These are phyloP conservation scores for Chamaecrista fasciculata DNA, from an alignment of 306 rosid genomes.

Conservation along the genomic window DNA sequence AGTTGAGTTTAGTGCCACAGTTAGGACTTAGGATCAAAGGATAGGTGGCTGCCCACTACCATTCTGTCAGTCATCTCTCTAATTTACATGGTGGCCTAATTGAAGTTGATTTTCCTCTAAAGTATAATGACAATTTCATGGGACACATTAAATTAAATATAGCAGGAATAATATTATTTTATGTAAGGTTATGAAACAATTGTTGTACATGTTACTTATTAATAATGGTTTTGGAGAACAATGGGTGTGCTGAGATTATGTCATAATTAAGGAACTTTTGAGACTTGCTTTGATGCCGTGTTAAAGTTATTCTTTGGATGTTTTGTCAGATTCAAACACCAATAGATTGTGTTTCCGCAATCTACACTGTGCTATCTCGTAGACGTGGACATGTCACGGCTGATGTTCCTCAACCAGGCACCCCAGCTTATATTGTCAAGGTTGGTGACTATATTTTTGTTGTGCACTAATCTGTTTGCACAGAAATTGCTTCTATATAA, in stretches of 20 bases:
- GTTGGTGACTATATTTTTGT: slow-evolving; percentile 48
- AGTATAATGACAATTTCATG: not conserved
- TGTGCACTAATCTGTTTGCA: not conserved
- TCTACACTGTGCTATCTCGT: slow-evolving; percentile 94
- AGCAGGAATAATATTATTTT: not conserved
- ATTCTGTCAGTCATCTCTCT: not conserved
- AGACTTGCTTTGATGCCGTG: slow-evolving; percentile 23
- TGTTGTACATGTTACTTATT: not conserved
- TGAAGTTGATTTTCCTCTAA: not conserved
- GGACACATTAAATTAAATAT: not conserved
- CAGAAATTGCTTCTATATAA: slow-evolving; percentile 1
- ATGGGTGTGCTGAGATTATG: not conserved
- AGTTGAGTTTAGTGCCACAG: not conserved
- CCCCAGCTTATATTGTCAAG: slow-evolving; percentile 91
- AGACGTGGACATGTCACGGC: slow-evolving; percentile 99
- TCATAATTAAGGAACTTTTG: not conserved
- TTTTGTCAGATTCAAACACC: slow-evolving; percentile 93
- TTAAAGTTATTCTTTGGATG: slow-evolving; percentile 18
- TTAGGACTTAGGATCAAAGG: not conserved
- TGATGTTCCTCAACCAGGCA: slow-evolving; percentile 99
- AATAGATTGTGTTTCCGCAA: slow-evolving; percentile 94
- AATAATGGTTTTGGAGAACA: not conserved
- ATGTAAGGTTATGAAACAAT: not conserved
- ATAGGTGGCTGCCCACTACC: not conserved
- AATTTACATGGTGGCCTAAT: not conserved